phyloP scores from a whole-genome alignment of 2,329 filamentous ascomycete genomes.

The Ophiostoma perfectum region DNA sequence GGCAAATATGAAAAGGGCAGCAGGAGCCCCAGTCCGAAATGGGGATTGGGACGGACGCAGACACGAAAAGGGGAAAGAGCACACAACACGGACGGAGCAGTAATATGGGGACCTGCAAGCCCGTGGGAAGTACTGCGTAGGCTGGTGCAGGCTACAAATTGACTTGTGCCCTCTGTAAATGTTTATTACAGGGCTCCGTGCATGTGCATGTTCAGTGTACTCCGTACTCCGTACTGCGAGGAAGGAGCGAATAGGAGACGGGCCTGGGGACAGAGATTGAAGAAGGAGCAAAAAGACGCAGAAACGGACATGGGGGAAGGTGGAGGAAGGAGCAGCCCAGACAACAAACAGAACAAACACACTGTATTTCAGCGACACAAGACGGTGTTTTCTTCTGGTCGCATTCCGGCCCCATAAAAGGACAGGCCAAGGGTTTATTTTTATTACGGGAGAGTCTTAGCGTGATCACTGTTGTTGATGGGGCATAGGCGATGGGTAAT shows the following conservation, averaged over 20 bases:
- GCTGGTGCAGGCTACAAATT: too few species aligned
- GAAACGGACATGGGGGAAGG: neutral
- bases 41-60: neutral
- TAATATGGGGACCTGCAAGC: neutral
- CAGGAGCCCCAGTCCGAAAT: too few species aligned
- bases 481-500: neutral
- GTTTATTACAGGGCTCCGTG: neutral
- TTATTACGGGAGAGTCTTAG: neutral
- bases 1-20: too few species aligned
- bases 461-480: too few species aligned
- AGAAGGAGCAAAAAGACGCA: neutral
- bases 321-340: neutral
- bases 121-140: too few species aligned
- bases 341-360: neutral
- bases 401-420: neutral
- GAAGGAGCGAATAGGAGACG: neutral
- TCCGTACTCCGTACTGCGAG: neutral
- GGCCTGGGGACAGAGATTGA: too few species aligned
- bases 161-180: too few species aligned
- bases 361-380: neutral
- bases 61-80: neutral
- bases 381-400: neutral
- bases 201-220: neutral
- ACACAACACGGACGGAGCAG: neutral
- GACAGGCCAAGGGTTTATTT: constrained; percentile 5